Evolutionary conservation across 2,329 filamentous ascomycete species (phyloP), one percentile per base, ranked within the genome.

Genomic region (Simplicillium aogashimaense): DNA sequence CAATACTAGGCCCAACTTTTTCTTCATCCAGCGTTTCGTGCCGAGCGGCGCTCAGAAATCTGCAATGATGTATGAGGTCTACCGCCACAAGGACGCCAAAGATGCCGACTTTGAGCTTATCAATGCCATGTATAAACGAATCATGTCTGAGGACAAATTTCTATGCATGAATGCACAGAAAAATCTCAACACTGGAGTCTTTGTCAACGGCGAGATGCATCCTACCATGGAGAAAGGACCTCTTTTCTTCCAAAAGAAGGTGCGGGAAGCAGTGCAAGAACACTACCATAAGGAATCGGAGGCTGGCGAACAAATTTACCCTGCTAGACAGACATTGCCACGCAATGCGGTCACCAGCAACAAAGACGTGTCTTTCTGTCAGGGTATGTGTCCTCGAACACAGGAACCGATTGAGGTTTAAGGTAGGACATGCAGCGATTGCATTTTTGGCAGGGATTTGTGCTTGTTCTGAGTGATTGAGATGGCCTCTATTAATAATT

Each of bases 111-210:
- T 81, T 52, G 57, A 66, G 12, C 56, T 64, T 39, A 74, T 81
- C 55, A 69, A 66, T 54, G 57, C 71, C 35, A 73, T 81, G 49
- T 81, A 80, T 63, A 76, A 75, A 57, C 70, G 72, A 31, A 69
- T 82, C 55, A 74, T 81, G 71, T 65, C 67, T 2, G 78, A 82
- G 55, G 78, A 82, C 60, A 81, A 81, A 51, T 64, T 70, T 8
- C 69, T 82, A 18, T 81, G 77, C 60, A 62, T 68, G 47, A 66
- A 66, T 11, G 69, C 74, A 2, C 77, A 81, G 52, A 66, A 64
- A 54, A 81, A 82, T 54, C 64, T 81, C 48, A 73, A 76, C 53
- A 65, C 71, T 0, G 75, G 76, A 7, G 66, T 80, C 38, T 81
- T 79, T 43, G 60, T 77, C 53, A 80, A 75, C 50, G 78, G 78